Evolutionary conservation across 2,329 filamentous ascomycete genomes (phyloP).

Genomic region (Penicillium expansum): DNA sequence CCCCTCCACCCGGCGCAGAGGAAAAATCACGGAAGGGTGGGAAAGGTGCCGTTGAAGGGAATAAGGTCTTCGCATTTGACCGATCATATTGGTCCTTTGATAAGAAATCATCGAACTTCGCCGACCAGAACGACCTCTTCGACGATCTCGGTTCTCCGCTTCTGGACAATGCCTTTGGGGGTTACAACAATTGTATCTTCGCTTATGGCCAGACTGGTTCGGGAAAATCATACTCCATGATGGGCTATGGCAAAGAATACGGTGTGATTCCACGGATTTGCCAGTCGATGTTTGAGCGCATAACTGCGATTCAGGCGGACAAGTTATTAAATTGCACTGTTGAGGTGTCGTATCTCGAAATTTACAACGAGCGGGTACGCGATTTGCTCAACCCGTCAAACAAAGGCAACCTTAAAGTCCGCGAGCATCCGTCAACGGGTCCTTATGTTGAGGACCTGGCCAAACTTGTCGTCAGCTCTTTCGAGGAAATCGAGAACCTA

Average conservation of each 20-base stretch:
- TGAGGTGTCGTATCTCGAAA: constrained; percentile 97
- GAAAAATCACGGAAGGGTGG: constrained; percentile 51
- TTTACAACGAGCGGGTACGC: constrained; percentile 96
- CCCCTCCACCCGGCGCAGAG: constrained; percentile 64
- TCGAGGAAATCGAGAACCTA: constrained; percentile 91
- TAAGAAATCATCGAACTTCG: constrained; percentile 75
- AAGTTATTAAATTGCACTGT: constrained; percentile 83
- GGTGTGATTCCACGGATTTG: constrained; percentile 97
- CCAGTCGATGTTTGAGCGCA: constrained; percentile 93
- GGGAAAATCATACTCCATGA: constrained; percentile 99
- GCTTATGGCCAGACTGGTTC: constrained; percentile 98
- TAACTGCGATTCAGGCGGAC: constrained; percentile 68
- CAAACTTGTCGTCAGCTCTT: constrained; percentile 89
- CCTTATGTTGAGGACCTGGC: constrained; percentile 98
- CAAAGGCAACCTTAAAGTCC: constrained; percentile 93
- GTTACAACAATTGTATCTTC: constrained; percentile 99
- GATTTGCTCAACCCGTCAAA: constrained; percentile 93
- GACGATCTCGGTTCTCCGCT: constrained; percentile 83
- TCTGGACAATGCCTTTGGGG: constrained; percentile 95
- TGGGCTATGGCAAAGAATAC: constrained; percentile 95
- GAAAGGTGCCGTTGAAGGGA: constrained; percentile 65
- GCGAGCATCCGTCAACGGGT: constrained; percentile 95
- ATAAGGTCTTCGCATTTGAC: constrained; percentile 93
- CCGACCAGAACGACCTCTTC: constrained; percentile 86
- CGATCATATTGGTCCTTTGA: constrained; percentile 98